A percentile compares a stretch with the other conserved stretches of the same genome.
phyloP scores from a whole-genome alignment of 345 rosid species.

The Sisymbrium altissimum region DNA sequence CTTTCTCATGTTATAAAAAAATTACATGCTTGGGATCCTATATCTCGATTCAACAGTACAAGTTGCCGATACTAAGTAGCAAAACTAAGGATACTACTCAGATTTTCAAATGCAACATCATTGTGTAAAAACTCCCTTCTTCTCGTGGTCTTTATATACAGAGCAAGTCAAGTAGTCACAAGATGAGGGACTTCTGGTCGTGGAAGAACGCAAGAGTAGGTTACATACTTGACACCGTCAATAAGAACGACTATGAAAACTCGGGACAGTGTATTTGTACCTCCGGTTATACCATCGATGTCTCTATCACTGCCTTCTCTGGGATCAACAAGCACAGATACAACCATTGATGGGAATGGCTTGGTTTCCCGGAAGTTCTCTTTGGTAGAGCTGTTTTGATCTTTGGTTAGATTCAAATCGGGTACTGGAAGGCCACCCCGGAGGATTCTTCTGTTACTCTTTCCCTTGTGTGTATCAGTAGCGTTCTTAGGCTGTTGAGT shows the following conservation, averaged over 20 bases:
- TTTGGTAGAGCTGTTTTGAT: conserved; percentile 37
- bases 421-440: conserved; percentile 44
- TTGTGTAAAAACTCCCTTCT: background rate
- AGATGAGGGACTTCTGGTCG: conserved; percentile 47
- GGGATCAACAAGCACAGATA: conserved; percentile 83
- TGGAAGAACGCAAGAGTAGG: conserved; percentile 86
- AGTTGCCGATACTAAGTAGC: background rate
- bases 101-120: background rate
- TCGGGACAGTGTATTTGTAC: conserved; percentile 56
- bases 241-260: conserved; percentile 77
- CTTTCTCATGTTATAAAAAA: background rate
- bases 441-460: conserved; percentile 65
- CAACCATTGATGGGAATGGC: conserved; percentile 49
- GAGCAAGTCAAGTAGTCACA: conserved; percentile 36
- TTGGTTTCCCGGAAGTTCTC: background rate
- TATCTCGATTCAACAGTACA: background rate
- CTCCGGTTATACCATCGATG: conserved; percentile 47
- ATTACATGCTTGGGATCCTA: background rate
- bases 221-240: conserved; percentile 76
- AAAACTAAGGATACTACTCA: background rate
- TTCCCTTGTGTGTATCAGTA: conserved; percentile 40
- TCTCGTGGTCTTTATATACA: conserved; percentile 4
- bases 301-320: conserved; percentile 56
- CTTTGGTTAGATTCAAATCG: conserved; percentile 40
- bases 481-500: conserved; percentile 39